A percentile compares a stretch with the other conserved stretches of the same genome.
Conservation (phyloP, 2,329 filamentous ascomycete species). For the Trichoderma harzianum region DNA sequence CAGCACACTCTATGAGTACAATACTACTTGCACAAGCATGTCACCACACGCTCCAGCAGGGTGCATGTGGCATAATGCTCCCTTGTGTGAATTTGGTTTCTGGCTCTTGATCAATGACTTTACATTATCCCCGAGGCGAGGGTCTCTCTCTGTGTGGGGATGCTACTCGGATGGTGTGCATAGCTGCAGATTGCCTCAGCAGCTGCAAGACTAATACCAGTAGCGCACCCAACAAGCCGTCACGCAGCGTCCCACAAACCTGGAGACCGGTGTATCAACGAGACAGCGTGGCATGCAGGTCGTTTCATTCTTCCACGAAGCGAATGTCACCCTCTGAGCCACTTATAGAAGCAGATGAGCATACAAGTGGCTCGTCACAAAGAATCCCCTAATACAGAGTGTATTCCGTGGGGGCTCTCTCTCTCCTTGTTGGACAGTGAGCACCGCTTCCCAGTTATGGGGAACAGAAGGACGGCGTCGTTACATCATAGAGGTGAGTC, state of each 20-base stretch:
- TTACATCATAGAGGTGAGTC: background rate
- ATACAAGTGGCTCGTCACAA: background rate
- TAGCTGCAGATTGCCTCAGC: background rate
- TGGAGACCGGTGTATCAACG: conserved; percentile 1
- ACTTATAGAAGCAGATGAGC: background rate
- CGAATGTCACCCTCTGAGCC: background rate
- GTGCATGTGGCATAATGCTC: background rate
- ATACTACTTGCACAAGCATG: background rate
- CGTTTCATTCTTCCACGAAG: conserved; percentile 1
- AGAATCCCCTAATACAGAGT: background rate
- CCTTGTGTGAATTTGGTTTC: background rate
- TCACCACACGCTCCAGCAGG: background rate
- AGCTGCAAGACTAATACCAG: background rate
- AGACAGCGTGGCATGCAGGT: conserved; percentile 17
- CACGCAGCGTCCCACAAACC: conserved; percentile 15
- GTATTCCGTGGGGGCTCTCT: background rate
- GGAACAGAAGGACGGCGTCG: background rate
- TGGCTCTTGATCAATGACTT: background rate
- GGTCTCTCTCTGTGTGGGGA: background rate
- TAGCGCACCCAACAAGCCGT: background rate
- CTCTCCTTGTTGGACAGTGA: background rate
- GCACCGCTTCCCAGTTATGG: background rate
- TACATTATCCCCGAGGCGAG: background rate
- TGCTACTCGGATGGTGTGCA: background rate
- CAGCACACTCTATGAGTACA: background rate